Percentiles rank a stretch among this genome's conserved stretches.
These are phyloP conservation scores for Yarrowia sp. DNA, from an alignment of 805 yeast species.

Conservation along the genomic window DNA sequence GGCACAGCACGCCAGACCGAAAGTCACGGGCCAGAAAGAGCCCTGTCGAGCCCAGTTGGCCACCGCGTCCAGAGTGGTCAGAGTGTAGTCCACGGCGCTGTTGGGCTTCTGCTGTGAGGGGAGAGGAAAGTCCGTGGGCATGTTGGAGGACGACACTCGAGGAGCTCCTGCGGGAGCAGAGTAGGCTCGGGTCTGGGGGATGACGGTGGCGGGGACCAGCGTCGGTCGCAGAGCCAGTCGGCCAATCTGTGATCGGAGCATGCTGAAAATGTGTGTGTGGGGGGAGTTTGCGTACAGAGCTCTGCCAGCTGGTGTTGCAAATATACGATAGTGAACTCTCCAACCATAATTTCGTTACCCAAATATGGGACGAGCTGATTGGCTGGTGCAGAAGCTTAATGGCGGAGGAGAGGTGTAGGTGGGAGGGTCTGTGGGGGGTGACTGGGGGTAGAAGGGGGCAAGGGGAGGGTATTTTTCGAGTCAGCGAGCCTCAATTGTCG, in stretches of 20 bases:
- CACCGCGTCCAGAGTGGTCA: slow-evolving; percentile 75
- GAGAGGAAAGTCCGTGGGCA: slow-evolving; percentile 69
- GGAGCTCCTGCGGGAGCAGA: not conserved
- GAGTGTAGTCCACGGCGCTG: slow-evolving; percentile 70
- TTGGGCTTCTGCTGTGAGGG: slow-evolving; percentile 59
- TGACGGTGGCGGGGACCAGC: not conserved
- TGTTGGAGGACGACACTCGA: slow-evolving; percentile 25
- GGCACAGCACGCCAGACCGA: slow-evolving; percentile 90
- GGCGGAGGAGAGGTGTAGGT: not conserved
- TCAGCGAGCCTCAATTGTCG: not conserved
- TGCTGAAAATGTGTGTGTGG: not conserved
- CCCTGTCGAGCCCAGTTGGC: slow-evolving; percentile 92
- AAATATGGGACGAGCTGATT: not conserved
- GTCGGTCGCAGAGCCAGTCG: slow-evolving; percentile 24
- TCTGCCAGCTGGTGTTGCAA: slow-evolving; percentile 15
- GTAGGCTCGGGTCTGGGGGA: slow-evolving; percentile 3
- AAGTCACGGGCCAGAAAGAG: slow-evolving; percentile 90
- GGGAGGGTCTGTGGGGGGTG: not conserved
- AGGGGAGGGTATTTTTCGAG: no score
- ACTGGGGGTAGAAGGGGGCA: not conserved
- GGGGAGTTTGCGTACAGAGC: not conserved
- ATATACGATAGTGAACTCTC: not conserved
- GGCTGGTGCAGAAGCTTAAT: not conserved
- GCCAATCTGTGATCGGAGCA: slow-evolving; percentile 23
- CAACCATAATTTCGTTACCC: slow-evolving; percentile 10